phyloP scores from a whole-genome alignment of 352 stramenopile species.

The Pythium coloratum region DNA sequence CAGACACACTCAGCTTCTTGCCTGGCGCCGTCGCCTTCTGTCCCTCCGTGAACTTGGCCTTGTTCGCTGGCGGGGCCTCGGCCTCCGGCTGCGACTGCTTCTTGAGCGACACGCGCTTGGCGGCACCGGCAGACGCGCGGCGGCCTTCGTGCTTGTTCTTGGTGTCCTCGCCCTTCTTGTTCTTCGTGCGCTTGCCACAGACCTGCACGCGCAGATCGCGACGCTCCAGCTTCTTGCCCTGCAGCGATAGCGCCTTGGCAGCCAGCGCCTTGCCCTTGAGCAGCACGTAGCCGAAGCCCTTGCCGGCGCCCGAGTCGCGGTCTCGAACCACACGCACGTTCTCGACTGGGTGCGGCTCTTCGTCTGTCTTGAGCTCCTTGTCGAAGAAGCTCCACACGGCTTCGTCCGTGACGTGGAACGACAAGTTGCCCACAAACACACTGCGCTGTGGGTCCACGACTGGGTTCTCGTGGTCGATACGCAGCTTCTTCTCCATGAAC shows the following conservation, averaged over 20 bases:
- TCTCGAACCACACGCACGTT: constrained; percentile 91
- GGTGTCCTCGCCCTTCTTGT: constrained; percentile 59
- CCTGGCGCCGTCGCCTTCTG: constrained; percentile 14
- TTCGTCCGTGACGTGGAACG: constrained; percentile 85
- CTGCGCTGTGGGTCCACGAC: constrained; percentile 79
- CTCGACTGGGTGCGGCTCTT: constrained; percentile 67
- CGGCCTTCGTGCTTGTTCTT: constrained; percentile 57
- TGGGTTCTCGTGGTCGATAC: constrained; percentile 61
- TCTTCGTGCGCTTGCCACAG: constrained; percentile 86
- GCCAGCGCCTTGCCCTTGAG: constrained; percentile 68
- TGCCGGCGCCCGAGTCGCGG: constrained; percentile 85
- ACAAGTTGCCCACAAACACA: constrained; percentile 91
- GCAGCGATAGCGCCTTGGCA: constrained; percentile 67
- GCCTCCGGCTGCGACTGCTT: constrained; percentile 35
- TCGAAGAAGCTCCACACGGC: constrained; percentile 67
- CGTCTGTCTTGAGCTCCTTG: constrained; percentile 65
- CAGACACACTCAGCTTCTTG: constrained; percentile 31
- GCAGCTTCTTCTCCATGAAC: constrained; percentile 63
- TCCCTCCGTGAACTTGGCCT: constrained; percentile 5
- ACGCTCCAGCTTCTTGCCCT: constrained; percentile 65
- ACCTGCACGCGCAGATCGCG: constrained; percentile 76
- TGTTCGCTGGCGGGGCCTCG: constrained; percentile 3
- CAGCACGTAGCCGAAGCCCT: constrained; percentile 92
- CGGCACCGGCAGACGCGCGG: constrained; percentile 50
- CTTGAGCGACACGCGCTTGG: constrained; percentile 66